A percentile compares a stretch with the other conserved stretches of the same genome.
Conservation (phyloP, 2,329 filamentous ascomycete species). For the Fusarium euwallaceae region DNA sequence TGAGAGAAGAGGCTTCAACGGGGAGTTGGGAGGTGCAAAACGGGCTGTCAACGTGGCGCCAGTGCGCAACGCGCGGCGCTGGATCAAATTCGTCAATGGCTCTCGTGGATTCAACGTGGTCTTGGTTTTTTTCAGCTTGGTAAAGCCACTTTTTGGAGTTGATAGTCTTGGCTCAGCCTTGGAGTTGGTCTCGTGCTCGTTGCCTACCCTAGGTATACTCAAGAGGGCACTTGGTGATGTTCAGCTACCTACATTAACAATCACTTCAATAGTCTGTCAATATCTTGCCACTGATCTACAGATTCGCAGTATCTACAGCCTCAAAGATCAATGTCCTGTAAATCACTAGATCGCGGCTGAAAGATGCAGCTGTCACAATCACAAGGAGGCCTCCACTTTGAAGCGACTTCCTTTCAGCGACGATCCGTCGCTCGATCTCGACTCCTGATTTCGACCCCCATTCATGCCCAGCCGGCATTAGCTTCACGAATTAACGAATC, state of each 20-base stretch:
- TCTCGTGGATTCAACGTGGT: neutral
- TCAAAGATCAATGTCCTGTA: neutral
- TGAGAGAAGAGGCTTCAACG: neutral
- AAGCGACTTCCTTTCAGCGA: neutral
- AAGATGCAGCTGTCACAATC: neutral
- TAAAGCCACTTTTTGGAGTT: neutral
- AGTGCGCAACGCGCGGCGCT: neutral
- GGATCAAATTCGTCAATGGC: neutral
- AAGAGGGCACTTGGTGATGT: neutral
- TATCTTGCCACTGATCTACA: neutral
- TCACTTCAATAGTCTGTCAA: neutral
- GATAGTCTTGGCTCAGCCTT: neutral
- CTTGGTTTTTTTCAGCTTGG: neutral
- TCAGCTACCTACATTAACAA: neutral
- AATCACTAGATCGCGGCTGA: neutral
- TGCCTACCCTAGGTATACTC: neutral
- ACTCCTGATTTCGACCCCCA: neutral
- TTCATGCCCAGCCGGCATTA: neutral
- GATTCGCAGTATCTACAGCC: neutral
- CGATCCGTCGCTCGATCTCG: conserved; percentile 10
- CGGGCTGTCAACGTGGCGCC: neutral
- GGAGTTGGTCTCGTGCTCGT: neutral
- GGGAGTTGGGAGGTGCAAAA: neutral
- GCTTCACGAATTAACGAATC: neutral
- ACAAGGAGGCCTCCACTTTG: neutral